Percentiles rank a stretch among this genome's conserved stretches.
Conservation (phyloP, 164 flowering plant genomes). For the Vitis rupestris region DNA sequence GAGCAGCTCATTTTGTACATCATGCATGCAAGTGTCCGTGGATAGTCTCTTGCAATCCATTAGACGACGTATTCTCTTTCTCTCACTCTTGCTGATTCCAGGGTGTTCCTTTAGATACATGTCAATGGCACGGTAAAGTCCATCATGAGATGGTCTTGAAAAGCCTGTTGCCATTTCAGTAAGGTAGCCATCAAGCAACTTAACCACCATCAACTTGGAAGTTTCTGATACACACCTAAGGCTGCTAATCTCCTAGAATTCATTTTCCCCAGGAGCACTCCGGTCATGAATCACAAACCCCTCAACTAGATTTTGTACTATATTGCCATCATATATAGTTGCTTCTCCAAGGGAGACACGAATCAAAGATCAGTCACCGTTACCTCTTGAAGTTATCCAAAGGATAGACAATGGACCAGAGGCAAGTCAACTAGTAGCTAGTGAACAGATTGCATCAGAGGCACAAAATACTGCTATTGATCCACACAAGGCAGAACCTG, state of each 20-base stretch:
- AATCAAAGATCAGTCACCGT: constrained; percentile 49
- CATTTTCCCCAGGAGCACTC: no score
- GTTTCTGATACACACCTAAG: no score
- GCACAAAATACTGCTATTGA: no score
- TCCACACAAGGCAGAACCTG: no score
- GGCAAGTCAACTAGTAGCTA: no score
- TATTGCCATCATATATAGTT: constrained; percentile 43
- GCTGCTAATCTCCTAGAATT: no score
- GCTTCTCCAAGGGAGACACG: constrained; percentile 40
- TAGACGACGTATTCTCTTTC: constrained; percentile 65
- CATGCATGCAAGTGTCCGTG: constrained; percentile 65
- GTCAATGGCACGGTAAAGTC: constrained; percentile 78
- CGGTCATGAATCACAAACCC: constrained; percentile 41
- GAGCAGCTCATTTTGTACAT: constrained; percentile 77
- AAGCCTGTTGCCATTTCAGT: no score
- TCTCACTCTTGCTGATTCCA: constrained; percentile 64
- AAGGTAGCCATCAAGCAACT: no score
- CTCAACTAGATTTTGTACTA: constrained; percentile 46
- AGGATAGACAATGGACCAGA: no score
- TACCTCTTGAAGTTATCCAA: constrained; percentile 36
- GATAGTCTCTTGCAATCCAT: constrained; percentile 82
- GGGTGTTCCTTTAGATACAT: constrained; percentile 86
- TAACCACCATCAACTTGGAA: no score
- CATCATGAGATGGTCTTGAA: constrained; percentile 10
- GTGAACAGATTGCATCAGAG: no score